Percentiles rank a stretch among this genome's conserved stretches.
phyloP scores from a whole-genome alignment of 352 stramenopile genomes.

The Globisporangium heterothallicum region DNA sequence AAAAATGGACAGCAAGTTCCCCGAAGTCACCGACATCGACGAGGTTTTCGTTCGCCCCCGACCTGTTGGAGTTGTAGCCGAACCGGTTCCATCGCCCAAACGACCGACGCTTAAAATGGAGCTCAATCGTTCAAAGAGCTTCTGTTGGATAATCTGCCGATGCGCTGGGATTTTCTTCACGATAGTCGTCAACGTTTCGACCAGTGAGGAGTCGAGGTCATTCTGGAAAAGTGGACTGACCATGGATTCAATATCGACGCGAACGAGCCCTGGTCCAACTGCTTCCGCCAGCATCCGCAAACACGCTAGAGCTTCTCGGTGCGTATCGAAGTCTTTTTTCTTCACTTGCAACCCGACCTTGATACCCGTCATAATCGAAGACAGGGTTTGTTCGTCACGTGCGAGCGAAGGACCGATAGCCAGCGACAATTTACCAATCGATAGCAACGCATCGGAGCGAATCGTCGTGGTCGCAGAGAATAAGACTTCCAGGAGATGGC shows the following conservation, averaged over 20 bases:
- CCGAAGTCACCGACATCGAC: conserved; percentile 62
- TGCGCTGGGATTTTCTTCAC: conserved; percentile 80
- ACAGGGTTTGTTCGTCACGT: conserved; percentile 72
- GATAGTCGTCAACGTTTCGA: conserved; percentile 81
- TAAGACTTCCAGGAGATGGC: conserved; percentile 76
- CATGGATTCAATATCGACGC: conserved; percentile 80
- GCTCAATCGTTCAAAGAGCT: conserved; percentile 80
- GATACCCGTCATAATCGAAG: conserved; percentile 83
- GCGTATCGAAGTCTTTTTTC: conserved; percentile 81
- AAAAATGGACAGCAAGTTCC: conserved; percentile 68
- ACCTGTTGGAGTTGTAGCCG: conserved; percentile 49
- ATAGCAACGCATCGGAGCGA: conserved; percentile 71
- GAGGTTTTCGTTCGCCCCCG: conserved; percentile 70
- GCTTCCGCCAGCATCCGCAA: conserved; percentile 78
- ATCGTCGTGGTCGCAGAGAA: conserved; percentile 77
- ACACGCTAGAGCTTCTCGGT: conserved; percentile 80
- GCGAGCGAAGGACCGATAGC: conserved; percentile 72
- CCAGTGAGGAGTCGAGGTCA: conserved; percentile 70
- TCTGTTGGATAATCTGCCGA: conserved; percentile 74
- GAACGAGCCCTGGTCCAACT: conserved; percentile 62
- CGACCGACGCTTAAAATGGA: conserved; percentile 51
- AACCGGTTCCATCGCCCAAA: conserved; percentile 36
- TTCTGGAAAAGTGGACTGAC: conserved; percentile 78
- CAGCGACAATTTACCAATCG: conserved; percentile 79
- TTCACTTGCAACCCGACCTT: conserved; percentile 78